Evolutionary conservation across 2,329 filamentous ascomycete genomes (phyloP), one percentile per base, ranked within the genome.

Genomic region (Colletotrichum neosansevieriae): DNA sequence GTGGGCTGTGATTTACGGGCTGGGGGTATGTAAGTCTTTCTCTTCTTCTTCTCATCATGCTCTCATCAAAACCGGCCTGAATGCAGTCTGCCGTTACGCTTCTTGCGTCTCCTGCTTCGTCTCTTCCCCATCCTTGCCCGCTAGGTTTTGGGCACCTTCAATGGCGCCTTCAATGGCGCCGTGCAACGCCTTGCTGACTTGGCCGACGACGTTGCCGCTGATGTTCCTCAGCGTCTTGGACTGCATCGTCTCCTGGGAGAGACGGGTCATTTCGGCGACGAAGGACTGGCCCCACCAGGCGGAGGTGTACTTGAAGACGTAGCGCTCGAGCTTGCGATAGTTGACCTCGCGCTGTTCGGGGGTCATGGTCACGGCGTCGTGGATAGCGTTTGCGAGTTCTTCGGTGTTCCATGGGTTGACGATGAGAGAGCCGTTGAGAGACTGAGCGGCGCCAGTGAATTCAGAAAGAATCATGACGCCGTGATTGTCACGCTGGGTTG

Each of bases 381-480:
- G 92, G 73, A 98, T 94, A 6, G 94, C 93, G 74, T 94, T 93
- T 45, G 95, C 94, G 42, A 98, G 85, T 79, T 98, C 95, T 77
- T 98, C 94, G 0, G 94, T 98, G 79, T 98, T 98, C 96, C 96
- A 99, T 1, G 96, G 96, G 80, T 99, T 99, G 76, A 98, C 93
- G 61, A 98, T 94, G 58, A 98, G 85, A 73, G 93, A 94, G 69
- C 95, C 95, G 73, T 97, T 98, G 66, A 99, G 86, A 71, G 92
- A 96, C 80, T 98, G 96, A 0, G 96, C 95, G 7, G 96, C 96
- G 49, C 96, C 96, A 0, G 96, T 94, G 77, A 99, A 98, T 78
- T 99, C 96, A 54, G 94, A 98, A 36, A 99, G 88, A 63, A 99
- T 94, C 88, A 99, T 91, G 70, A 94, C 92, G 67, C 96, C 96